Conservation (phyloP, 2,329 filamentous ascomycete genomes). For the Colletotrichum magnum region DNA sequence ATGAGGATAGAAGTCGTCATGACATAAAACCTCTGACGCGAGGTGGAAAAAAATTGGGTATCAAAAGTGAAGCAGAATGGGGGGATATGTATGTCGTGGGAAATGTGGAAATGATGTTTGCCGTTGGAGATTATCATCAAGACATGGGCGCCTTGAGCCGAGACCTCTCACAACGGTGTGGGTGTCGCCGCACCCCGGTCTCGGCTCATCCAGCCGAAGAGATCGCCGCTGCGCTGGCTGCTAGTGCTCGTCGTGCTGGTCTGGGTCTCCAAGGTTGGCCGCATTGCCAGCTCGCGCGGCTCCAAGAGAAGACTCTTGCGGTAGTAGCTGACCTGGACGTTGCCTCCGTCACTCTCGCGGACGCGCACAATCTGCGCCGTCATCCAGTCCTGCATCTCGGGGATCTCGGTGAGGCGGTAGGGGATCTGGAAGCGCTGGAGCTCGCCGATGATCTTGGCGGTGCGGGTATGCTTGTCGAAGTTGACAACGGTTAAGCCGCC, state of each 20-base stretch:
- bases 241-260: conserved; percentile 39
- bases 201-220: conserved; percentile 67
- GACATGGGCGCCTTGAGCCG: background rate
- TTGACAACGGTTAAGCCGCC: conserved; percentile 88
- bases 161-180: conserved; percentile 25
- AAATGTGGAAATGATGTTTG: conserved; percentile 36
- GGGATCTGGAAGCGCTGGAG: conserved; percentile 97
- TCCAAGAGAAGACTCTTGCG: conserved; percentile 88
- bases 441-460: conserved; percentile 94
- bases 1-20: conserved; percentile 24
- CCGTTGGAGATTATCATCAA: conserved; percentile 16
- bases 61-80: conserved; percentile 49
- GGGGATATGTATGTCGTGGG: conserved; percentile 33
- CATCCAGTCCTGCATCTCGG: conserved; percentile 95
- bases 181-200: conserved; percentile 52
- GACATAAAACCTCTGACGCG: conserved; percentile 35
- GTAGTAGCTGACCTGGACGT: conserved; percentile 77
- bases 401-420: conserved; percentile 85
- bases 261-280: conserved; percentile 49
- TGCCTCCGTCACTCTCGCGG: conserved; percentile 69
- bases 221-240: conserved; percentile 53
- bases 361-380: conserved; percentile 84
- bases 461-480: conserved; percentile 96
- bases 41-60: conserved; percentile 49
- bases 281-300: conserved; percentile 70